Conservation (phyloP, 179 eudicot genomes). For the Silene noctiflora region DNA sequence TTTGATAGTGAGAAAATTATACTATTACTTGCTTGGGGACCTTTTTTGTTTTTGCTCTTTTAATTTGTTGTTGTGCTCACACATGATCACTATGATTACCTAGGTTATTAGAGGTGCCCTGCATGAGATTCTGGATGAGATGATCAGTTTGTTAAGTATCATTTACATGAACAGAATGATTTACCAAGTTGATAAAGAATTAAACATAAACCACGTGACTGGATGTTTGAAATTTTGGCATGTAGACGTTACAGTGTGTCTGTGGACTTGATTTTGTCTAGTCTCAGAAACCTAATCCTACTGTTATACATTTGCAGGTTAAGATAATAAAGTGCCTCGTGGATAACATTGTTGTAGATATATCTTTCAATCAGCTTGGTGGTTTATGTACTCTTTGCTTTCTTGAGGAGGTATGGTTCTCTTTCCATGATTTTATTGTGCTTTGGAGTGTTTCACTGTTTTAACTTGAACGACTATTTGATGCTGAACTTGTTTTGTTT, state of each 20-base stretch:
- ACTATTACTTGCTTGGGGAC: neutral
- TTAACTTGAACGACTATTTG: neutral
- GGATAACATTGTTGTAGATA: constrained; percentile 91
- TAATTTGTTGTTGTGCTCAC: neutral
- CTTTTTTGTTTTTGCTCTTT: neutral
- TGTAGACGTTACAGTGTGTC: neutral
- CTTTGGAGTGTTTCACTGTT: neutral
- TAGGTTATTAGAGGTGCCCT: neutral
- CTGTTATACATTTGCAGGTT: constrained; percentile 48
- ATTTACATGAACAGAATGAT: too few relatives aligned
- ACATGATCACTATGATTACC: neutral
- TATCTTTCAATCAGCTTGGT: constrained; percentile 94
- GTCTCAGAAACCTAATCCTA: neutral
- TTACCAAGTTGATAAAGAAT: constrained; percentile 6
- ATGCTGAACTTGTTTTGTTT: constrained; percentile 4
- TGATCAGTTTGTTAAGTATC: neutral
- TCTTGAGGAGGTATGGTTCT: constrained; percentile 75
- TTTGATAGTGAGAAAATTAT: neutral
- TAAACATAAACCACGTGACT: neutral
- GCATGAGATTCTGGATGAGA: neutral
- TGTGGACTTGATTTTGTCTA: neutral
- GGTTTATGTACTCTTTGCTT: constrained; percentile 95
- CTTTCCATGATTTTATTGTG: constrained; percentile 14
- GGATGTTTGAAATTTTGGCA: neutral
- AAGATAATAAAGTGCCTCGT: constrained; percentile 94